Conservation (phyloP, 2,329 filamentous ascomycete genomes). For the Ilyonectria robusta region DNA sequence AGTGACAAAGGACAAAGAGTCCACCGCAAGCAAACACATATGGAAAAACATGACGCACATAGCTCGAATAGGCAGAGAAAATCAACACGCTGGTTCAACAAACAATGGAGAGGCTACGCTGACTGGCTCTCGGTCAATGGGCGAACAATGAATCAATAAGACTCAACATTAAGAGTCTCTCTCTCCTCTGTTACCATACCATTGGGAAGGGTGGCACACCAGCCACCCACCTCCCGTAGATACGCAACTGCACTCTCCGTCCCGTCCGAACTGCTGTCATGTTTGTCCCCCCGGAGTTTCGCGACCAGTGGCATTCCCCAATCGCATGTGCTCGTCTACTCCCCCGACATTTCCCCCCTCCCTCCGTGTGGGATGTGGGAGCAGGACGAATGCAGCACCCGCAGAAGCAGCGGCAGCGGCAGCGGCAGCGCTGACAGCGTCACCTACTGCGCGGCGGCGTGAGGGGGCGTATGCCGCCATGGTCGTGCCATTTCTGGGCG, state of each 20-base stretch:
- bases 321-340: slow-evolving; percentile 18
- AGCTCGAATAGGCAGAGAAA: neutral
- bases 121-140: neutral
- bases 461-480: neutral
- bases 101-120: neutral
- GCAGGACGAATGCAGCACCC: neutral
- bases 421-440: neutral
- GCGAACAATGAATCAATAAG: slow-evolving; percentile 7
- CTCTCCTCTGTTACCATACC: slow-evolving; percentile 17
- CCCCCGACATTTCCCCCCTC: slow-evolving; percentile 10
- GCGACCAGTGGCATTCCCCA: slow-evolving; percentile 22
- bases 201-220: slow-evolving; percentile 22
- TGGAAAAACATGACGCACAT: neutral
- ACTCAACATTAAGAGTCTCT: slow-evolving; percentile 14
- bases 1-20: neutral
- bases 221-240: neutral
- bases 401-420: neutral
- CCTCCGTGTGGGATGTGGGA: neutral
- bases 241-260: slow-evolving; percentile 3
- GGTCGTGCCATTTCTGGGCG: slow-evolving; percentile 8
- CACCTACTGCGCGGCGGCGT: neutral
- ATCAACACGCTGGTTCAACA: neutral
- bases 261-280: slow-evolving; percentile 5
- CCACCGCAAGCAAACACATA: neutral
- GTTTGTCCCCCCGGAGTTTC: too few species aligned